Percentiles rank a stretch among this genome's conserved stretches.
Evolutionary conservation across 2,329 filamentous ascomycete species (phyloP).

Genomic region (Incumbomyces lentus): DNA sequence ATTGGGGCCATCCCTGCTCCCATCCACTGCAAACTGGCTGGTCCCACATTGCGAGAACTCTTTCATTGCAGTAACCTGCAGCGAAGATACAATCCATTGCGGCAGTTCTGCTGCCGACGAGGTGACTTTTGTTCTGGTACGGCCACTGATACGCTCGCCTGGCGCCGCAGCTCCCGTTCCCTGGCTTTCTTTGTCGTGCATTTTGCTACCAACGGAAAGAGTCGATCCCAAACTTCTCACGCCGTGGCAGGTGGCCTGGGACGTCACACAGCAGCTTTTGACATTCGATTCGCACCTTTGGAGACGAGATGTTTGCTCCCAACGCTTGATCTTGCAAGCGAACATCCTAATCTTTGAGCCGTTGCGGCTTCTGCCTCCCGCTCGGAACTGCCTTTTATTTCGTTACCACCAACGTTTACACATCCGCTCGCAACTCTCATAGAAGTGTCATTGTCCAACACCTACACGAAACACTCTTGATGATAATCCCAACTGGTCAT

Average conservation of each 20-base stretch:
- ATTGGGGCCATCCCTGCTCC: too few relatives aligned
- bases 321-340: background rate
- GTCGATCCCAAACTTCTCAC: background rate
- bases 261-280: background rate
- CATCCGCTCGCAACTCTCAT: too few relatives aligned
- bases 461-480: background rate
- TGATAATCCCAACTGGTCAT: too few relatives aligned
- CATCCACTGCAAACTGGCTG: too few relatives aligned
- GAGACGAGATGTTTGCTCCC: background rate
- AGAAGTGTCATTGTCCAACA: background rate
- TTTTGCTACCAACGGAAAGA: background rate
- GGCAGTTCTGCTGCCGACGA: too few relatives aligned
- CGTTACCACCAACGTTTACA: background rate
- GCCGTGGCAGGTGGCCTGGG: background rate
- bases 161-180: too few relatives aligned
- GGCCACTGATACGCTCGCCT: too few relatives aligned
- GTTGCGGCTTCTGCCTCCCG: background rate
- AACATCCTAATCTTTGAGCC: background rate
- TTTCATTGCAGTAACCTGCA: too few relatives aligned
- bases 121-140: too few relatives aligned
- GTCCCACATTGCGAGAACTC: too few relatives aligned
- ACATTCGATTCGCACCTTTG: background rate
- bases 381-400: background rate
- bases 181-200: background rate
- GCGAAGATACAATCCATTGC: too few relatives aligned